Base-by-base conservation (phyloP, 495 filamentous ascomycete genomes). In the Aspergillus steynii region DNA sequence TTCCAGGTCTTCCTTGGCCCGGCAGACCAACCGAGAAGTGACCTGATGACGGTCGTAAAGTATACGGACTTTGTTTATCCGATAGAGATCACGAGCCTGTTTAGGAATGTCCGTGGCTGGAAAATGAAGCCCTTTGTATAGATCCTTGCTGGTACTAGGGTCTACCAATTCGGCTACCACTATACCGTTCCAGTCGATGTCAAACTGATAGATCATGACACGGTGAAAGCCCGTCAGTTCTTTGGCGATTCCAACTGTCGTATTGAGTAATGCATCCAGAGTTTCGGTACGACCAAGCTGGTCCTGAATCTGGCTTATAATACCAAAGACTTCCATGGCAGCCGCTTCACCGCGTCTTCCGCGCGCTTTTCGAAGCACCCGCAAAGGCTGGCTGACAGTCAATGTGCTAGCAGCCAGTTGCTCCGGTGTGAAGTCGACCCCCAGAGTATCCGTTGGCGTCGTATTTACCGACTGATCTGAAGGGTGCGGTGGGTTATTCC, bases 191-290 rank as follows among this genome's bases (percentile, higher is more conserved):
- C 87, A 94, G 2, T 79, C 70, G 49, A 85, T 80, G 70, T 98
- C 93, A 62, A 97, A 98, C 66, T 96, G 92, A 72, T 96, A 97
- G 15, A 98, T 83, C 88, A 97, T 90, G 9, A 96, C 90, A 2
- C 93, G 90, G 65, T 96, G 92, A 65, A 97, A 98, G 0, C 93
- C 93, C 0, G 92, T 96, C 31, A 98, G 71, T 61, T 97, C 93
- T 68, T 96, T 78, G 1, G 76, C 77, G 7, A 78, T 58, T 1
- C 77, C 74, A 0, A 73, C 64, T 0, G 75, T 71, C 1, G 65
- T 76, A 29, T 78, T 75, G 15, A 80, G 57, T 1, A 80, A 63
- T 88, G 93, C 63, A 89, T 96, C 74, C 5, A 77, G 45, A 51
- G 59, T 72, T 31, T 72, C 56, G 5, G 75, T 61, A 32, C 73